Conservation (phyloP, 805 yeast species). For the Jamesozyma gamospora region DNA sequence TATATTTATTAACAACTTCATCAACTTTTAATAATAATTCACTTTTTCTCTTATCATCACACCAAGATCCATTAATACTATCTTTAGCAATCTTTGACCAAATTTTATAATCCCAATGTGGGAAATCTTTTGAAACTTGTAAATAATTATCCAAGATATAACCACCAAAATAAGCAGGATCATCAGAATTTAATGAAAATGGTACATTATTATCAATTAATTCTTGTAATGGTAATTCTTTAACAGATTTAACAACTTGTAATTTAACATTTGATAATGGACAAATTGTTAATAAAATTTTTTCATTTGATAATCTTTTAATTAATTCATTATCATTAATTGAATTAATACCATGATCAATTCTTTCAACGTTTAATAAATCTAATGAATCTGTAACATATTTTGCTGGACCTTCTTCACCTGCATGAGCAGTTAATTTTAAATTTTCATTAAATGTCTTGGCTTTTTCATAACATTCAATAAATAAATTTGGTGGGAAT, state of each 20-base stretch:
- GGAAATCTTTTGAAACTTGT: slow-evolving; percentile 53
- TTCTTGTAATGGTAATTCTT: slow-evolving; percentile 54
- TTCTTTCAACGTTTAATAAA: slow-evolving; percentile 50
- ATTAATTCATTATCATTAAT: slow-evolving; percentile 44
- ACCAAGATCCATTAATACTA: slow-evolving; percentile 67
- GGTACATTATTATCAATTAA: slow-evolving; percentile 56
- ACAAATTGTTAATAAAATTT: slow-evolving; percentile 59
- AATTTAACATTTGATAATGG: slow-evolving; percentile 70
- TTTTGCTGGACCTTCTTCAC: slow-evolving; percentile 80
- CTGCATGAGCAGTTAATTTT: slow-evolving; percentile 76
- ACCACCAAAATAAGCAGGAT: slow-evolving; percentile 82
- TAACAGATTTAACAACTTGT: slow-evolving; percentile 59
- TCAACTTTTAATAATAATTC: slow-evolving; percentile 39
- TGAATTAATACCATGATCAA: slow-evolving; percentile 74
- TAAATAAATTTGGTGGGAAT: slow-evolving; percentile 62
- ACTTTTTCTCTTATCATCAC: slow-evolving; percentile 45
- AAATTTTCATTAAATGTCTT: slow-evolving; percentile 41
- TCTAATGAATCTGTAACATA: slow-evolving; percentile 52
- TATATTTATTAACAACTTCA: slow-evolving; percentile 19
- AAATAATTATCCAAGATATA: slow-evolving; percentile 68
- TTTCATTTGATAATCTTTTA: slow-evolving; percentile 43
- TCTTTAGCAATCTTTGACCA: slow-evolving; percentile 60
- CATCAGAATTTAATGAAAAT: slow-evolving; percentile 68
- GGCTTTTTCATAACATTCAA: slow-evolving; percentile 48
- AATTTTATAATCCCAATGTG: slow-evolving; percentile 44